A percentile compares a stretch with the other conserved stretches of the same genome.
Evolutionary conservation across 140 eudicot species (phyloP).

Genomic region (Artemisia princeps): DNA sequence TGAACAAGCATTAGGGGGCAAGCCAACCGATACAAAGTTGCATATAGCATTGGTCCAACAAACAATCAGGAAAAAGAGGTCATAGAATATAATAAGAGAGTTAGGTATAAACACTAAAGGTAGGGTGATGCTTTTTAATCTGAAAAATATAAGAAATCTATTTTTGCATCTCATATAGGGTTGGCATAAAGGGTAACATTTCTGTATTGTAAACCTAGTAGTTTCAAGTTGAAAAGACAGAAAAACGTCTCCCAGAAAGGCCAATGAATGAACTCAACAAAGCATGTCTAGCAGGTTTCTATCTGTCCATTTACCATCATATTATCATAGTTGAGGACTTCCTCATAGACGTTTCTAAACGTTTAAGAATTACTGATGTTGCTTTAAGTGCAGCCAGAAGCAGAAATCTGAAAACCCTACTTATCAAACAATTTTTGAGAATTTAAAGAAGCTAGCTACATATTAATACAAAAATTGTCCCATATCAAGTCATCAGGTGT

Average conservation of each 20-base stretch:
- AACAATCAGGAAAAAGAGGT: conserved; percentile 20
- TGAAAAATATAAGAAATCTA: conserved; percentile 10
- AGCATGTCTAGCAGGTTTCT: no score
- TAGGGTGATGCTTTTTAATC: conserved; percentile 15
- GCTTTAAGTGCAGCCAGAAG: conserved; percentile 7
- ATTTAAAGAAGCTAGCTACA: no score
- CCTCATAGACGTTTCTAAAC: conserved; percentile 12
- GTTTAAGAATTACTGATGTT: background rate
- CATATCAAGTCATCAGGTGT: no score
- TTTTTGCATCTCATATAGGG: conserved; percentile 11
- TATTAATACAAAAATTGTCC: no score
- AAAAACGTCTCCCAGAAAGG: background rate
- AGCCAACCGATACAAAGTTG: background rate
- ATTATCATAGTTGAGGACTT: conserved; percentile 18
- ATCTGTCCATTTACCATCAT: conserved; percentile 2
- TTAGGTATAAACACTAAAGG: conserved; percentile 20
- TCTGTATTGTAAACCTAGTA: conserved; percentile 11
- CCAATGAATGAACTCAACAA: conserved; percentile 15
- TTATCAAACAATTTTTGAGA: no score
- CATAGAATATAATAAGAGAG: conserved; percentile 17
- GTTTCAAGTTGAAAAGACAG: conserved; percentile 6
- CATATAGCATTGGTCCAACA: conserved; percentile 18
- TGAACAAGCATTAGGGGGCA: background rate
- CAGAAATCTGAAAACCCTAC: no score
- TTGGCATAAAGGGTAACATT: conserved; percentile 20